Evolutionary conservation across 129 eudicot genomes (phyloP).

Genomic region (Ambrosia trifida): DNA sequence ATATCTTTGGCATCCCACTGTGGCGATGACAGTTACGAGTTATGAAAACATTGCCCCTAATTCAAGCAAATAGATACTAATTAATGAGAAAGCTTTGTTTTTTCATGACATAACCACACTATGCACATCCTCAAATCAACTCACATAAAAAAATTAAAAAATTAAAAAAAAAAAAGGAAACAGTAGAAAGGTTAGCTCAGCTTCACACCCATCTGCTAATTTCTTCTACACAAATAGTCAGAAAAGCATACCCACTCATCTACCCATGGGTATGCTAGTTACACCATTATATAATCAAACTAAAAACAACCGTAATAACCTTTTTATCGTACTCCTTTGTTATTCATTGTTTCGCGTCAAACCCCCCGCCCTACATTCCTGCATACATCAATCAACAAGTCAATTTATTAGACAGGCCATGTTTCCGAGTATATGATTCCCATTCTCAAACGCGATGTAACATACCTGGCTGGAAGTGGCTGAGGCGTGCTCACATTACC

Average conservation of each 20-base stretch:
- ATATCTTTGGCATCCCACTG: too few species aligned
- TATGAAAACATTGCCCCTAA: conserved; percentile 9
- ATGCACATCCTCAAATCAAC: conserved; percentile 36
- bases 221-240: conserved; percentile 32
- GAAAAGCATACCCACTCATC: conserved; percentile 23
- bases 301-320: conserved; percentile 20
- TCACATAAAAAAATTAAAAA: conserved; percentile 11
- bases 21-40: neutral
- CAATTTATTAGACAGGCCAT: neutral
- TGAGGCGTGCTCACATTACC: conserved; percentile 65
- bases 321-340: conserved; percentile 11
- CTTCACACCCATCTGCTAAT: conserved; percentile 30
- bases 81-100: conserved; percentile 22
- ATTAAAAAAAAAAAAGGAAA: neutral
- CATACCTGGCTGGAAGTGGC: conserved; percentile 77
- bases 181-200: conserved; percentile 35
- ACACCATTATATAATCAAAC: conserved; percentile 27
- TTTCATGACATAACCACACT: conserved; percentile 34
- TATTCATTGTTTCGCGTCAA: conserved; percentile 65
- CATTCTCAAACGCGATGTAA: neutral
- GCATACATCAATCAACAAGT: conserved; percentile 26
- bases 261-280: conserved; percentile 29
- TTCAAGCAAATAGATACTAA: conserved; percentile 25
- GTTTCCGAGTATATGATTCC: neutral
- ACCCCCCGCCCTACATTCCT: conserved; percentile 68